These are phyloP conservation scores for Penicillium alfredii DNA, from an alignment of 495 filamentous ascomycete genomes.

Conservation along the genomic window DNA sequence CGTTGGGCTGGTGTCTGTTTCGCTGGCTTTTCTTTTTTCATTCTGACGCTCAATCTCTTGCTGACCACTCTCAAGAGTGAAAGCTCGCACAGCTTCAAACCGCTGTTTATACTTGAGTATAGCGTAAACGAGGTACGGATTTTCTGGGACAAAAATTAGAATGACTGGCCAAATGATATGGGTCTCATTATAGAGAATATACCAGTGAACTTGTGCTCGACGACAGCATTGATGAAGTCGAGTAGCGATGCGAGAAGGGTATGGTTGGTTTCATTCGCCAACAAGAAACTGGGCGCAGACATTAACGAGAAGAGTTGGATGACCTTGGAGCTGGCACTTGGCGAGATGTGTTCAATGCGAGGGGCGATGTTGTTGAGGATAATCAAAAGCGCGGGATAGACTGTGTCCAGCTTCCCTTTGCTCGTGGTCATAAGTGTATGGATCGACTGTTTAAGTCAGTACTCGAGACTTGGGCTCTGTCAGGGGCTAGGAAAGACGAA, in stretches of 20 bases:
- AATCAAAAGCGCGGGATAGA: constrained; percentile 88
- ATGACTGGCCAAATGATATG: constrained; percentile 2
- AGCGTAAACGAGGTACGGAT: constrained; percentile 74
- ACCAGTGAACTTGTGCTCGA: constrained; percentile 91
- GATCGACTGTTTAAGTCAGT: constrained; percentile 64
- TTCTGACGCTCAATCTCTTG: constrained; percentile 84
- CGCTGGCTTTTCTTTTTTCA: constrained; percentile 63
- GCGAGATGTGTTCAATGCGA: constrained; percentile 69
- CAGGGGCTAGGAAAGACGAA: constrained; percentile 9
- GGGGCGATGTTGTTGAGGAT: constrained; percentile 90
- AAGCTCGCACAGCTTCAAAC: constrained; percentile 82
- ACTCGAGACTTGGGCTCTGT: constrained; percentile 1
- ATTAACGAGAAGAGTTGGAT: constrained; percentile 88
- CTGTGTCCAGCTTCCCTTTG: constrained; percentile 83
- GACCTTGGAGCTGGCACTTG: constrained; percentile 71
- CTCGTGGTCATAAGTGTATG: constrained; percentile 87
- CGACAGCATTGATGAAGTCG: constrained; percentile 83
- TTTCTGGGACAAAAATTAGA: constrained; percentile 47
- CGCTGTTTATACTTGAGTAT: constrained; percentile 73
- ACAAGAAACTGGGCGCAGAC: constrained; percentile 90
- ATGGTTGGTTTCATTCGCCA: constrained; percentile 94
- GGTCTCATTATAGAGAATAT: constrained; percentile 16
- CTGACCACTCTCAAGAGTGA: constrained; percentile 92
- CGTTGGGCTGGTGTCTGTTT: constrained; percentile 31
- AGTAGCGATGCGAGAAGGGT: constrained; percentile 72